These are phyloP conservation scores for Apiotrichum domesticum DNA, from an alignment of 1,284 basidiomycete genomes.

Conservation along the genomic window DNA sequence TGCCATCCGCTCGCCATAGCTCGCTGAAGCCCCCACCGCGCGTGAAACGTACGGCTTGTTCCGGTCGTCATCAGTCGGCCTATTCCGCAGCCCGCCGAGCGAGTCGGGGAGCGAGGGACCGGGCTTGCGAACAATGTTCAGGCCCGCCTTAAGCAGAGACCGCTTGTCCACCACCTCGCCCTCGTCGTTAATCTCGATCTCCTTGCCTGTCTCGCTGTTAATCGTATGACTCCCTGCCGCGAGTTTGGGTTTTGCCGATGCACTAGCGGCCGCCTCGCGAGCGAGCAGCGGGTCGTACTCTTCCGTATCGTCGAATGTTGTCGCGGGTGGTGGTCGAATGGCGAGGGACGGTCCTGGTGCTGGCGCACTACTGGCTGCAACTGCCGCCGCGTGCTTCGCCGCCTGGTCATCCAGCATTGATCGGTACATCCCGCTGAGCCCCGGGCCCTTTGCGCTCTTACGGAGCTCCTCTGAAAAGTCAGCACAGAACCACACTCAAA, in stretches of 20 bases:
- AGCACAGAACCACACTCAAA: neutral
- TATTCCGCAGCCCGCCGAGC: conserved; percentile 40
- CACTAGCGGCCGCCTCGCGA: conserved; percentile 20
- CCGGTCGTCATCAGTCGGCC: conserved; percentile 39
- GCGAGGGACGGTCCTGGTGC: conserved; percentile 45
- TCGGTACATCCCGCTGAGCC: conserved; percentile 82
- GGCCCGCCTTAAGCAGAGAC: conserved; percentile 79
- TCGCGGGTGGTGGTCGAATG: conserved; percentile 13
- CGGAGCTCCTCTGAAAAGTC: conserved; percentile 54
- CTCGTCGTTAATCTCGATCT: conserved; percentile 95
- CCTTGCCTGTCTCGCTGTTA: conserved; percentile 60
- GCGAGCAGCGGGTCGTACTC: conserved; percentile 43
- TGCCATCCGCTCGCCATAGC: conserved; percentile 69
- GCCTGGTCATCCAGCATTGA: conserved; percentile 74
- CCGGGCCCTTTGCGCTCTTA: conserved; percentile 54
- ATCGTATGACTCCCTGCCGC: conserved; percentile 12
- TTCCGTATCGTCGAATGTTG: conserved; percentile 35
- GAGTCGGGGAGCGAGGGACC: conserved; percentile 26
- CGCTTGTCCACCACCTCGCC: conserved; percentile 96
- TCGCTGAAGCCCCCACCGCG: conserved; percentile 73
- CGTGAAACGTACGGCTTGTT: conserved; percentile 49
- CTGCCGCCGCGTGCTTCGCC: conserved; percentile 72
- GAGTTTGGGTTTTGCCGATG: neutral
- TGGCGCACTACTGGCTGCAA: conserved; percentile 57
- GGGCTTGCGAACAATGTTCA: conserved; percentile 64